Evolutionary conservation across 352 stramenopile species (phyloP), one percentile per base, ranked within the genome.

Genomic region (Pythium apleroticum): DNA sequence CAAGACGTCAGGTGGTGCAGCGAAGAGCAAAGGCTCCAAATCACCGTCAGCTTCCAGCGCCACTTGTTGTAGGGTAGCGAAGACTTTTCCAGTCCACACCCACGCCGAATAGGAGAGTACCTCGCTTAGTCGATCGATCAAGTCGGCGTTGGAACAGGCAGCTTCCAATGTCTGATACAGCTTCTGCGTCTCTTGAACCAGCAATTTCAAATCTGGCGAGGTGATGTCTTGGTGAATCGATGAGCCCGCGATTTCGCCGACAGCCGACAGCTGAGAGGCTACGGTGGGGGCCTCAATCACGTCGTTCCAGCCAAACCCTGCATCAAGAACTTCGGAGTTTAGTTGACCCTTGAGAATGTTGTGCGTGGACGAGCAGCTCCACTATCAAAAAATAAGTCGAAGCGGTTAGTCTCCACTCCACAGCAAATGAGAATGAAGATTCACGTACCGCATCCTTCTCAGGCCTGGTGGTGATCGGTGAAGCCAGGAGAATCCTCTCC

Each of bases 31-130:
- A 33, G 83, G 85, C 37, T 90, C 76, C 7, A 93, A 60, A 7
- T 67, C 67, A 31, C 63, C 27, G 11, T 88, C 75, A 6, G 67
- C 66, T 30, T 83, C 57, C 14, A 80, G 60, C 24, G 85, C 85
- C 17, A 93, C 65, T 71, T 89, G 78, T 7, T 72, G 75, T 20
- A 82, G 65, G 2, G 72, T 74, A 12, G 66, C 72, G 75, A 91
- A 92, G 1, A 25, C 31, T 48, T 78, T 84, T 24, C 83, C 81
- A 8, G 83, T 92, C 83, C 85, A 93, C 27, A 93, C 76, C 85
- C 85, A 93, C 10, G 74, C 41, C 20, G 72, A 61, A 54, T 81
- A 72, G 30, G 58, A 57, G 11, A 93, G 52, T 19, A 73, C 74
- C n/a, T 76, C 50, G 52, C 41, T 30, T 12, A 62, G 43, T 14